Base-by-base conservation (phyloP, 805 yeast species). In the Schwanniomyces polymorphus region DNA sequence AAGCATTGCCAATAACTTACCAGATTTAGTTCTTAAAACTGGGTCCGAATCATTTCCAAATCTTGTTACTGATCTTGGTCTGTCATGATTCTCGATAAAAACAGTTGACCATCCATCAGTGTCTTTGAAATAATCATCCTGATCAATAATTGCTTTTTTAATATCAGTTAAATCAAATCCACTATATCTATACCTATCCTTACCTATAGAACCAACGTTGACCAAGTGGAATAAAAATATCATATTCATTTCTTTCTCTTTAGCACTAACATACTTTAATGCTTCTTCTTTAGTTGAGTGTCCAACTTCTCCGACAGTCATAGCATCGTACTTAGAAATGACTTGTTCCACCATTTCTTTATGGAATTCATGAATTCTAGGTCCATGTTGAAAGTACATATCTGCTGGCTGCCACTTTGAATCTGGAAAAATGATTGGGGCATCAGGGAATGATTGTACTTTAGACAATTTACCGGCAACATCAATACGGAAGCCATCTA, bases 291-390 rank as follows among this genome's bases (percentile, higher is more conserved):
- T 54, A 16, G 70, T 72, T 66, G 54, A 74, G 59, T 5, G 75
- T 64, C 81, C 80, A 44, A 77, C 78, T 57, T 81, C 85, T 38
- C 85, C 85, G 26, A 81, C 84, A 5, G 84, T 78, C 76, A 81
- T 70, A 27, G 66, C 76, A 54, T 79, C 81, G 53, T 77, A 78
- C 48, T 74, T 67, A 28, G 74, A 59, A 14, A 75, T 68, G 35
- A 70, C 74, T 46, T 68, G 63, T 10, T 49, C 53, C 52, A 66
- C 71, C 76, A 81, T 71, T 55, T 79, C 83, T 59, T 73, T 72
- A 60, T 79, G 80, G 63, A 75, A 80, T 59, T 80, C 84, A 60
- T 81, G 85, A 56, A 80, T 78, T 46, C 82, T 60, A 18, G 85
- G 84, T 7, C 84, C 84, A 50, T 74, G 68, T 51, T 64, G 67